phyloP scores from a whole-genome alignment of 2,329 filamentous ascomycete genomes.

The Fusarium continuum region DNA sequence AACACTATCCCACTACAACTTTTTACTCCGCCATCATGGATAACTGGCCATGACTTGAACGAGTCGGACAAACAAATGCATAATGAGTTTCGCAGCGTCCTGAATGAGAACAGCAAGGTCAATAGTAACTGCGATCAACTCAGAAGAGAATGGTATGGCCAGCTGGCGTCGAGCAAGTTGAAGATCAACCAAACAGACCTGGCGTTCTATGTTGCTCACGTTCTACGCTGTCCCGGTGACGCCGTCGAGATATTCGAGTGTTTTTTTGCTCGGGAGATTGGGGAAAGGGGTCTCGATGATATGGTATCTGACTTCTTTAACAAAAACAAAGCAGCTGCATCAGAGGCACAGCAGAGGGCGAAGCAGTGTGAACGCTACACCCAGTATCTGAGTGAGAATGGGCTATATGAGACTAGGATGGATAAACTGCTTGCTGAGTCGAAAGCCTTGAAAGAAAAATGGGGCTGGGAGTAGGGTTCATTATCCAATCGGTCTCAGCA shows the following conservation, averaged over 20 bases:
- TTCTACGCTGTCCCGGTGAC: constrained; percentile 25
- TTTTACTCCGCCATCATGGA: constrained; percentile 34
- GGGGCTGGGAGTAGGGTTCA: too few relatives aligned
- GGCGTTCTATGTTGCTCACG: constrained; percentile 26
- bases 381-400: constrained; percentile 26
- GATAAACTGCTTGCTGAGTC: too few relatives aligned
- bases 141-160: constrained; percentile 27
- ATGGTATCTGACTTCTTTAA: constrained; percentile 26
- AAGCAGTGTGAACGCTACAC: constrained; percentile 35
- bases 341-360: too few relatives aligned
- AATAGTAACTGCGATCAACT: not conserved
- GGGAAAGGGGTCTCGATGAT: too few relatives aligned
- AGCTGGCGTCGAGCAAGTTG: not conserved
- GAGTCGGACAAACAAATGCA: constrained; percentile 14
- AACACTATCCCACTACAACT: constrained; percentile 21
- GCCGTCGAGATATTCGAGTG: constrained; percentile 17
- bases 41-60: constrained; percentile 12
- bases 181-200: constrained; percentile 2
- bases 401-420: constrained; percentile 20
- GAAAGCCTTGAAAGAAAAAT: too few relatives aligned
- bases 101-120: constrained; percentile 13
- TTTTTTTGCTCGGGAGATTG: too few relatives aligned
- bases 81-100: constrained; percentile 15
- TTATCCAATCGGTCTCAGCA: too few relatives aligned
- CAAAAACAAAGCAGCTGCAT: too few relatives aligned